A percentile compares a stretch with the other conserved stretches of the same genome.
Conservation (phyloP, 371 early-diverging fungal genomes). For the Mucor irregularis region DNA sequence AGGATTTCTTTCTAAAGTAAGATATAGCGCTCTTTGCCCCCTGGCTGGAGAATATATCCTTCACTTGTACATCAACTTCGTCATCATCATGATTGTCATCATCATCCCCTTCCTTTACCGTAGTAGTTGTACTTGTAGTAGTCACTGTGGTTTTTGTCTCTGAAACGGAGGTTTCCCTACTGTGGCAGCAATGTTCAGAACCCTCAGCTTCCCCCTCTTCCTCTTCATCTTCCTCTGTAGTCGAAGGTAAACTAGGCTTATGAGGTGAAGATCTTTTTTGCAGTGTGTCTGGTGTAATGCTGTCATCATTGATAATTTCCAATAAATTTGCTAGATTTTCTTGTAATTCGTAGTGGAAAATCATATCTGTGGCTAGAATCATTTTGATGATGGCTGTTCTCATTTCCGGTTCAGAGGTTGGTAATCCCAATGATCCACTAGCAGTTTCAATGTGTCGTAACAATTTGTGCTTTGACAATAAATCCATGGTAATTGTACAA, state of each 20-base stretch:
- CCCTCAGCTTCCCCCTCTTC: conserved; percentile 4
- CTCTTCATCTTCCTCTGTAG: conserved; percentile 27
- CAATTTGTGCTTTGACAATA: conserved; percentile 69
- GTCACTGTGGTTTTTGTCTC: background rate
- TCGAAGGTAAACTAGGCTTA: conserved; percentile 20
- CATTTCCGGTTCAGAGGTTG: conserved; percentile 53
- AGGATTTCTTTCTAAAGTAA: conserved; percentile 32
- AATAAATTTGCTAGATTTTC: conserved; percentile 56
- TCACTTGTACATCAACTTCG: conserved; percentile 22
- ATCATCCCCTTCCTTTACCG: too few species aligned
- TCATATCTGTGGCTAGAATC: conserved; percentile 90
- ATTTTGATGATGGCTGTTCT: conserved; percentile 56
- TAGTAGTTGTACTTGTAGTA: background rate
- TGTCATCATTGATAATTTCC: conserved; percentile 26
- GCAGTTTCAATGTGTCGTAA: conserved; percentile 44
- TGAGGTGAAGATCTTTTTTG: conserved; percentile 6
- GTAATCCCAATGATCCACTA: conserved; percentile 30
- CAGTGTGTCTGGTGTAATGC: background rate
- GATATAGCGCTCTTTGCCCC: conserved; percentile 41
- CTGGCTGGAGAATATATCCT: conserved; percentile 41
- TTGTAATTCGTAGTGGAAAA: conserved; percentile 80
- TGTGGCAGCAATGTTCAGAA: background rate
- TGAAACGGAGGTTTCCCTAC: background rate
- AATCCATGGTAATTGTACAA: conserved; percentile 69
- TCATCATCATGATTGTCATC: background rate